Percentiles rank a stretch among this genome's conserved stretches.
These are phyloP conservation scores for Caryopteris hybrid DNA, from an alignment of 305 asterid genomes.

Conservation along the genomic window DNA sequence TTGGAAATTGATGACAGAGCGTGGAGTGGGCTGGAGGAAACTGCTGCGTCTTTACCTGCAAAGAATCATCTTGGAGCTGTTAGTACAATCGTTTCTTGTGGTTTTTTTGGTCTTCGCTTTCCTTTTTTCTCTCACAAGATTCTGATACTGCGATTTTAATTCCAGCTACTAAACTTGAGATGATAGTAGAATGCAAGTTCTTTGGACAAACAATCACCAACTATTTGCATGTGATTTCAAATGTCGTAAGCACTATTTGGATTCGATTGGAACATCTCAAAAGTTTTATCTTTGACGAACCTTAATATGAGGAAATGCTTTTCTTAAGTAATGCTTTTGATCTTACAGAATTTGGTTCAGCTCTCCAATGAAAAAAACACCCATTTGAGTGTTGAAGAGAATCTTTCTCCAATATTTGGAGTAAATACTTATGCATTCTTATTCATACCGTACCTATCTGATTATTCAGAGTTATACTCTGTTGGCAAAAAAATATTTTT, in stretches of 20 bases:
- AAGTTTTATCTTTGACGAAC: not conserved
- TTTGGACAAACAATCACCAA: not conserved
- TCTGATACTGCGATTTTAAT: not conserved
- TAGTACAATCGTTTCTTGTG: constrained; percentile 18
- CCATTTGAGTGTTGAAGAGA: not conserved
- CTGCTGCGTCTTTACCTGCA: constrained; percentile 46
- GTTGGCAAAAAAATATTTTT: not conserved
- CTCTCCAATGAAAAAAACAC: not conserved
- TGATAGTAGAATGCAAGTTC: not conserved
- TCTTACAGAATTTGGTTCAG: not conserved
- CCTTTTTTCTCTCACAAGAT: not conserved
- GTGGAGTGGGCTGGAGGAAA: constrained; percentile 76
- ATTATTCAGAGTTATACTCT: not conserved
- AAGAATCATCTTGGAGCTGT: constrained; percentile 69
- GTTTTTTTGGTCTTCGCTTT: not conserved
- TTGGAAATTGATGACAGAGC: constrained; percentile 55
- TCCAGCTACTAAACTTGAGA: not conserved
- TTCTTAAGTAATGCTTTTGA: not conserved
- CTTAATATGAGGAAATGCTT: not conserved
- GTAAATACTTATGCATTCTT: not conserved
- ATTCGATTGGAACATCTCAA: no score
- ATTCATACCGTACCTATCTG: not conserved
- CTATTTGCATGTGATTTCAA: not conserved
- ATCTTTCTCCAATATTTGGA: not conserved
- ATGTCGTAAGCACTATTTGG: not conserved